Conservation (phyloP, 2,329 filamentous ascomycete genomes). For the Pseudopithomyces chartarum region DNA sequence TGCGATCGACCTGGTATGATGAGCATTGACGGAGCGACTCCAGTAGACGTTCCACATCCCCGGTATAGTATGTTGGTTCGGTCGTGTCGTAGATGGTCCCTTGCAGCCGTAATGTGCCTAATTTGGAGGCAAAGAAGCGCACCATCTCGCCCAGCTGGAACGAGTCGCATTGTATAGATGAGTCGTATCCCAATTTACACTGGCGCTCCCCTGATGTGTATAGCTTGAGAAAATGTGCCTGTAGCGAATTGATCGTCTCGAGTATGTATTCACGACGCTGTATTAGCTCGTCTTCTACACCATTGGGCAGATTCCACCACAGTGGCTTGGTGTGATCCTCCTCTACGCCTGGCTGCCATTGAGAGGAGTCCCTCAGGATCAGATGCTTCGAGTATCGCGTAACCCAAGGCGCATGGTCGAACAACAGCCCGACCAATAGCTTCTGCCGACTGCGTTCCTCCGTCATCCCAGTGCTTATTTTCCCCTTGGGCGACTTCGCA, state of each 20-base stretch:
- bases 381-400: constrained; percentile 67
- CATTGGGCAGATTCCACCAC: constrained; percentile 76
- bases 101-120: constrained; percentile 63
- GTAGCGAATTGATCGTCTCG: constrained; percentile 71
- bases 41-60: constrained; percentile 67
- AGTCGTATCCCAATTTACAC: constrained; percentile 76
- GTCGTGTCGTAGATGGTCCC: constrained; percentile 48
- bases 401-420: constrained; percentile 66
- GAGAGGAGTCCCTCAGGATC: constrained; percentile 67
- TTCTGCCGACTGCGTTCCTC: constrained; percentile 74
- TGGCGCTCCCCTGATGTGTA: constrained; percentile 72
- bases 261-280: constrained; percentile 69
- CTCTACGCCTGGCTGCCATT: constrained; percentile 55
- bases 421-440: constrained; percentile 67
- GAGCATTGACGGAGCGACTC: constrained; percentile 68
- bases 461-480: constrained; percentile 46
- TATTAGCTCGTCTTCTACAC: constrained; percentile 72
- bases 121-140: constrained; percentile 66
- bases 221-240: constrained; percentile 67
- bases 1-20: constrained; percentile 73
- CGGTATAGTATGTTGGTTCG: constrained; percentile 56
- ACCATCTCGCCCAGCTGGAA: constrained; percentile 81
- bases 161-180: constrained; percentile 72
- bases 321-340: constrained; percentile 52
- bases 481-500: constrained; percentile 47